A percentile compares a stretch with the other conserved stretches of the same genome.
Evolutionary conservation across 2,329 filamentous ascomycete genomes (phyloP).

Genomic region (Ophiosphaerella herpotricha): DNA sequence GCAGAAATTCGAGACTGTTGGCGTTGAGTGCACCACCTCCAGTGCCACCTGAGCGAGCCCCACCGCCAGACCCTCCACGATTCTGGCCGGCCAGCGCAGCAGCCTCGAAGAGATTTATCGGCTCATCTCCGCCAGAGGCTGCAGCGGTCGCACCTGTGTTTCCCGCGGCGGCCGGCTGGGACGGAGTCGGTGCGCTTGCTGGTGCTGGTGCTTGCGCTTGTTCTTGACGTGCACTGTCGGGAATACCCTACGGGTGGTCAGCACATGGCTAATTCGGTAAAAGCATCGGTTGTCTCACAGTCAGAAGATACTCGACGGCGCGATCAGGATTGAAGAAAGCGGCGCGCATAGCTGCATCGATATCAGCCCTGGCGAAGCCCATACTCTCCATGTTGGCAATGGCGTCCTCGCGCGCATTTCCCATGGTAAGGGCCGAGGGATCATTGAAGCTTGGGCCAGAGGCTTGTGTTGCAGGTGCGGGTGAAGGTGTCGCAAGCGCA

Average conservation of each 20-base stretch:
- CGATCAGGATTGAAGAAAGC: constrained; percentile 97
- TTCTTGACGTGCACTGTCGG: constrained; percentile 77
- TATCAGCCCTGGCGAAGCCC: constrained; percentile 88
- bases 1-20: constrained; percentile 88
- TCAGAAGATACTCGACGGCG: constrained; percentile 94
- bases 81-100: constrained; percentile 74
- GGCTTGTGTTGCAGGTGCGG: constrained; percentile 52
- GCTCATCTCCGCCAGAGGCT: constrained; percentile 61
- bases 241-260: constrained; percentile 72
- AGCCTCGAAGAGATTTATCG: constrained; percentile 89
- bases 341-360: constrained; percentile 92
- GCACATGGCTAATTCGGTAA: constrained; percentile 10
- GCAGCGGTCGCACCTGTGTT: constrained; percentile 48
- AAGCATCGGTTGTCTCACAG: constrained; percentile 58
- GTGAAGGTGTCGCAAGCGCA: constrained; percentile 57
- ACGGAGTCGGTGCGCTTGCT: constrained; percentile 48
- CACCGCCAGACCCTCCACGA: constrained; percentile 51
- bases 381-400: constrained; percentile 95
- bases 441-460: constrained; percentile 62
- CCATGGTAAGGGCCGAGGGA: constrained; percentile 83
- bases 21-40: constrained; percentile 58
- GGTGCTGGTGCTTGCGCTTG: constrained; percentile 54
- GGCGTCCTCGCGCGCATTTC: constrained; percentile 77
- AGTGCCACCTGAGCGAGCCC: constrained; percentile 53
- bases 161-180: constrained; percentile 51